Base-by-base conservation (phyloP, 345 rosid genomes). In the Lepidium aucheri region DNA sequence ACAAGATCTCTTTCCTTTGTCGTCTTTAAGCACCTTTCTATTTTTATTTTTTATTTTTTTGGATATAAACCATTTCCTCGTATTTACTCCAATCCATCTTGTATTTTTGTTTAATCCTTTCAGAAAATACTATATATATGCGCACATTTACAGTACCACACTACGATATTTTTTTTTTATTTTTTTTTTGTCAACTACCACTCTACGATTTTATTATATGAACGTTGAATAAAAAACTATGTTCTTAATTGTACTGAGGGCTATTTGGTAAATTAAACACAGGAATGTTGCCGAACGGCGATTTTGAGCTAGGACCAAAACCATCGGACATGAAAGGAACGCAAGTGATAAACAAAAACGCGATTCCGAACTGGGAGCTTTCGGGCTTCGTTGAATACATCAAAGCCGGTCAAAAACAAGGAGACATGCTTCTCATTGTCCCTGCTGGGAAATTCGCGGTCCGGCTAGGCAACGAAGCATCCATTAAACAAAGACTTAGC, bases 391-490 rank as follows among this genome's bases (percentile, higher is more conserved):
- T 92, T 7, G 95, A 92, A 74, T 89, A 87, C 89, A 87, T 92
- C n/a, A 83, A 76, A 70, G 81, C 95, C 2, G 98, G 98, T 1
- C 96, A 92, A 60, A 92, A 84, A 73, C 98, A 92, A 75, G 96
- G 98, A 11, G 98, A 84, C 79, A 92, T 92, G 98, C 56, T 89
- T 45, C 88, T 92, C 5, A 85, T 92, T 1, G 98, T 92, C 33
- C 98, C 97, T 0, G 86, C 54, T 11, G 98, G 98, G 1, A 84
- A 91, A 28, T 85, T 75, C 59, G 97, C 97, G 0, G 86, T 86
- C 3, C 69, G 98, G 65, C 73, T 92, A 13, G 97, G 98, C 15
- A 92, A 89, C 81, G 97, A 92, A 32, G 98, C 97, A n/a, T 87
- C 86, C 0, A 81, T 92, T 28, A 92, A 87, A 80, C 98, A 89